These are phyloP conservation scores for Zymoseptoria ardabiliae DNA, from an alignment of 2,329 filamentous ascomycete genomes.

Conservation along the genomic window DNA sequence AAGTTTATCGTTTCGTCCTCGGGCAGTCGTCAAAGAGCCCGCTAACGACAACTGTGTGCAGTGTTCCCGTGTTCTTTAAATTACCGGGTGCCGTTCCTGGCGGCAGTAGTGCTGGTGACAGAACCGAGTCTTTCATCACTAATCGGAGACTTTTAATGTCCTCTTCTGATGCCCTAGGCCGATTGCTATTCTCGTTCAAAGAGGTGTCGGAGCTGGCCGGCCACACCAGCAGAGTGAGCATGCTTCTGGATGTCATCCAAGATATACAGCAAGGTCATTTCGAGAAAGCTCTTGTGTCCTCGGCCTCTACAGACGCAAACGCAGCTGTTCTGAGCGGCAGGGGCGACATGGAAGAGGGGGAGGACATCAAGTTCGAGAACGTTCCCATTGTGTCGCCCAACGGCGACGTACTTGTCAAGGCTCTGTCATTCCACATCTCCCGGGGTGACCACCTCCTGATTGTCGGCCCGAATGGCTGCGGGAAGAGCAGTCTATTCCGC, in stretches of 20 bases:
- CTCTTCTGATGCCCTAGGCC: slow-evolving; percentile 89
- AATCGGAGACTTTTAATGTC: slow-evolving; percentile 87
- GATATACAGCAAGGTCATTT: slow-evolving; percentile 86
- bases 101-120: slow-evolving; percentile 16
- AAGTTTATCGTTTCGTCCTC: neutral
- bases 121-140: slow-evolving; percentile 67
- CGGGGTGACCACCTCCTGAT: slow-evolving; percentile 88
- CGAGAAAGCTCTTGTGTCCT: slow-evolving; percentile 92
- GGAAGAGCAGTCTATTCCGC: slow-evolving; percentile 91
- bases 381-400: slow-evolving; percentile 97
- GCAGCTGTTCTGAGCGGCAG: slow-evolving; percentile 74
- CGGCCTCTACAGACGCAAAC: slow-evolving; percentile 73
- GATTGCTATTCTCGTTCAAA: slow-evolving; percentile 96
- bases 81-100: slow-evolving; percentile 30
- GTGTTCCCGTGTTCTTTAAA: slow-evolving; percentile 87
- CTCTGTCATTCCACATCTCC: slow-evolving; percentile 78
- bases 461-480: slow-evolving; percentile 93
- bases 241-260: slow-evolving; percentile 85
- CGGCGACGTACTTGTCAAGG: slow-evolving; percentile 81
- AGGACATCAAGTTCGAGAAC: slow-evolving; percentile 74
- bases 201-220: slow-evolving; percentile 94
- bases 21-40: neutral
- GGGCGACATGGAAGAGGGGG: slow-evolving; percentile 73
- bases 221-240: slow-evolving; percentile 86
- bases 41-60: neutral